Percentiles rank a stretch among this genome's conserved stretches.
These are phyloP conservation scores for Acer campestre DNA, from an alignment of 345 rosid genomes.

Conservation along the genomic window DNA sequence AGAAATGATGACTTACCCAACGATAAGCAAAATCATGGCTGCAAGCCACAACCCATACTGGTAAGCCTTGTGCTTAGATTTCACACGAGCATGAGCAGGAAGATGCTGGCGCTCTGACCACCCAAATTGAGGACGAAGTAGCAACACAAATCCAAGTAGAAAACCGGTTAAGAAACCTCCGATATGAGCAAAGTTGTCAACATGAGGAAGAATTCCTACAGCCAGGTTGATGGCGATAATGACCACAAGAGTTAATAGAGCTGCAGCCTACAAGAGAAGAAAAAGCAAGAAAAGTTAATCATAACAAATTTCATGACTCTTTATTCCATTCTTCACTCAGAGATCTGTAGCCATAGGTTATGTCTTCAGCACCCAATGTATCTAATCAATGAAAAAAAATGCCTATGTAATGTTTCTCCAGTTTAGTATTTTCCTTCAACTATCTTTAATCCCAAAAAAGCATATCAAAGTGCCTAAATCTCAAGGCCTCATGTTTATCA, in stretches of 20 bases:
- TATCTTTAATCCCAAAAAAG: neutral
- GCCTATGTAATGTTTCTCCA: neutral
- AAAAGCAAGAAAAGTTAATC: neutral
- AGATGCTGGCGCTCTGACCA: conserved; percentile 56
- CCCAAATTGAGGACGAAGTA: conserved; percentile 79
- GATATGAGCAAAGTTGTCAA: conserved; percentile 91
- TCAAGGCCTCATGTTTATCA: neutral
- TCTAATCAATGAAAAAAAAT: neutral
- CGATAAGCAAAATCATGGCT: conserved; percentile 52
- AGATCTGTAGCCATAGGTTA: neutral
- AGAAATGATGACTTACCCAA: conserved; percentile 49
- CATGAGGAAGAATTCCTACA: conserved; percentile 86
- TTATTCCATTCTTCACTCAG: neutral
- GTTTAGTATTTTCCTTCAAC: neutral
- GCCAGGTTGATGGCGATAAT: conserved; percentile 73
- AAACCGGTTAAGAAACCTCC: conserved; percentile 84
- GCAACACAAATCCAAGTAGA: conserved; percentile 66
- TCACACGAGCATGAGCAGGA: conserved; percentile 49
- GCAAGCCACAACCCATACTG: conserved; percentile 60
- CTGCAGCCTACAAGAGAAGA: conserved; percentile 54
- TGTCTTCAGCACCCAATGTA: neutral
- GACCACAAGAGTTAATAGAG: conserved; percentile 61
- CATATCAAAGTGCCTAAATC: neutral
- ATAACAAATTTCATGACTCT: neutral
- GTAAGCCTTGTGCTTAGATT: conserved; percentile 72